These are phyloP conservation scores for Talaromyces sp. DNA, from an alignment of 2,329 filamentous ascomycete species.

Conservation along the genomic window DNA sequence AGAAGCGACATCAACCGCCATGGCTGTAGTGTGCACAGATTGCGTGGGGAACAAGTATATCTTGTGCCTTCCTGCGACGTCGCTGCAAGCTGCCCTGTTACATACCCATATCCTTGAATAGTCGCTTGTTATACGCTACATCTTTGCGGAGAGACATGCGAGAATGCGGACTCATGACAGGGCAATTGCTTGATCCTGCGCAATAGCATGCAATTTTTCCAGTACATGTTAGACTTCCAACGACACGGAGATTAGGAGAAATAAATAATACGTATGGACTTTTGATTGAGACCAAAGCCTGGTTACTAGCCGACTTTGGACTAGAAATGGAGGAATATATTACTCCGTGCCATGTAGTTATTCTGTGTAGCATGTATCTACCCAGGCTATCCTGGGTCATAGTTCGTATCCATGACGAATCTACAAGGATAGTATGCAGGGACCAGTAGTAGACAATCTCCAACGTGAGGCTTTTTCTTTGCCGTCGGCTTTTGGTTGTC, in stretches of 20 bases:
- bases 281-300: neutral
- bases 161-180: neutral
- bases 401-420: neutral
- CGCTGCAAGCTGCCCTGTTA: slow-evolving; percentile 3
- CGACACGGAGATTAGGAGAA: neutral
- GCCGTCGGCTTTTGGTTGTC: neutral
- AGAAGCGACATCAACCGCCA: slow-evolving; percentile 8
- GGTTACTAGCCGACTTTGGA: neutral
- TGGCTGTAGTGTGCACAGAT: slow-evolving; percentile 3
- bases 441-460: slow-evolving; percentile 5
- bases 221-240: neutral
- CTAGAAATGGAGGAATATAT: neutral
- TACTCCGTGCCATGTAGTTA: neutral
- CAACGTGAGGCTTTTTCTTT: slow-evolving; percentile 5
- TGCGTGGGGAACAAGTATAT: slow-evolving; percentile 9
- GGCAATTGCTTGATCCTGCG: neutral
- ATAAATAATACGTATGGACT: neutral
- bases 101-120: neutral
- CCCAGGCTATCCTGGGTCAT: neutral
- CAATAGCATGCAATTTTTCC: neutral
- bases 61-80: slow-evolving; percentile 7
- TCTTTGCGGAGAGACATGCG: neutral
- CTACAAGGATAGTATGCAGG: slow-evolving; percentile 14
- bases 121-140: neutral
- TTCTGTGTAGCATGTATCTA: neutral